phyloP scores from a whole-genome alignment of 1,284 basidiomycete genomes.

The Trichosporon sp. region DNA sequence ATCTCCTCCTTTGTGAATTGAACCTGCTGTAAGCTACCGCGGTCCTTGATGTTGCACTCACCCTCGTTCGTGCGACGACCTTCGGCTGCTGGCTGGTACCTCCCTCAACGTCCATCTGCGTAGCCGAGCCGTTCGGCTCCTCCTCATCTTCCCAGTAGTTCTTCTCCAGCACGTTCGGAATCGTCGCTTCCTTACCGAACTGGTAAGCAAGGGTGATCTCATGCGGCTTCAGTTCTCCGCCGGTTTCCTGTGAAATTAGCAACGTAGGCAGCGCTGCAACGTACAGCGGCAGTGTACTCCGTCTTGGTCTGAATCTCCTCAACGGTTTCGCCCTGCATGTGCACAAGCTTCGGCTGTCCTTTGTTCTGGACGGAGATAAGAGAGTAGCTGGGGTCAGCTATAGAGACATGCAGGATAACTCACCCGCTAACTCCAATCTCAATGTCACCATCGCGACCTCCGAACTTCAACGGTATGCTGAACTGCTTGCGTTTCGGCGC shows the following conservation, averaged over 20 bases:
- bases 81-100: slow-evolving; percentile 11
- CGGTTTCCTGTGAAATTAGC: slow-evolving; percentile 38
- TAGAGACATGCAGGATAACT: slow-evolving; percentile 26
- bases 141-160: slow-evolving; percentile 44
- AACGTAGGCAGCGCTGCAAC: slow-evolving; percentile 18
- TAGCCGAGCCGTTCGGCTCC: background rate
- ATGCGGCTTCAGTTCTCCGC: slow-evolving; percentile 34
- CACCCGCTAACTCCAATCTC: slow-evolving; percentile 88
- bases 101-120: slow-evolving; percentile 1
- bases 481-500: slow-evolving; percentile 84
- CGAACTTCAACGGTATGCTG: slow-evolving; percentile 74
- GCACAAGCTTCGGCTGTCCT: slow-evolving; percentile 71
- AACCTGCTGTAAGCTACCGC: slow-evolving; percentile 54
- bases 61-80: slow-evolving; percentile 43
- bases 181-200: slow-evolving; percentile 42
- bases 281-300: slow-evolving; percentile 71
- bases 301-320: slow-evolving; percentile 67
- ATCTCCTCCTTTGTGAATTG: slow-evolving; percentile 84
- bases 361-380: slow-evolving; percentile 80
- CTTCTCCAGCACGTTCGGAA: slow-evolving; percentile 40
- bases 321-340: slow-evolving; percentile 69
- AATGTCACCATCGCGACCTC: slow-evolving; percentile 59
- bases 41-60: slow-evolving; percentile 34
- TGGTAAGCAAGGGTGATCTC: slow-evolving; percentile 46
- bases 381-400: slow-evolving; percentile 61